Evolutionary conservation across 1,284 basidiomycete species (phyloP), one percentile per base, ranked within the genome.

Genomic region (Volvariella volvacea): DNA sequence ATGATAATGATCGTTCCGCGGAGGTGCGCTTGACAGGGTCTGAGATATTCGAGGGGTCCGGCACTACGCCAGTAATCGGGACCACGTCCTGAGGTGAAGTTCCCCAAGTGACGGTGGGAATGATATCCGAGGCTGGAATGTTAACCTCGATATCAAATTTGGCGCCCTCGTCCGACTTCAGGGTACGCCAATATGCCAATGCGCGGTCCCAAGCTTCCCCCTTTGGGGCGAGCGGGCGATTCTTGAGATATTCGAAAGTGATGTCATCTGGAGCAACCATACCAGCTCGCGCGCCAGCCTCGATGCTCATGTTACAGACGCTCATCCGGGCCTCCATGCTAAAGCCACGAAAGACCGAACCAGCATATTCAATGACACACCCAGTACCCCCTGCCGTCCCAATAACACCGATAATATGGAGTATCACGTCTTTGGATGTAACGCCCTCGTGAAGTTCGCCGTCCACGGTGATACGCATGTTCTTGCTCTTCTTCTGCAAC

Each of bases 281-380:
- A 46, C 93, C 93, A 4, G 92, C 92, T 56, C 93, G 81, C 51
- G 93, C 94, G 59, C 93, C 93, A 48, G 83, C 94, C 66, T 97
- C 93, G 62, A 97, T 96, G 51, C 90, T 92, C 93, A 97, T 97
- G 71, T 97, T 97, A 68, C 92, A 96, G 54, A 92, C 91, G 55
- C 90, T 93, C 92, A 96, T 96, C 42, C 92, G 81, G 32, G 88
- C 91, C 63, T 97, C 93, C 91, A 96, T 94, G 58, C 87, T 91
- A 60, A 96, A 87, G 12, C 76, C 77, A 48, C 92, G 88, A 66
- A 97, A 91, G 44, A 93, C 89, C 1, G 88, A 88, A 6, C 93
- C 93, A 41, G 92, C 85, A 59, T 88, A 97, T 66, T 97, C 93
- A 60, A 97, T 93, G 51, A 96, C 92, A 55, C 76, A 80, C 9